Base-by-base conservation (phyloP, 441 rosid genomes). In the Kokia cookei region DNA sequence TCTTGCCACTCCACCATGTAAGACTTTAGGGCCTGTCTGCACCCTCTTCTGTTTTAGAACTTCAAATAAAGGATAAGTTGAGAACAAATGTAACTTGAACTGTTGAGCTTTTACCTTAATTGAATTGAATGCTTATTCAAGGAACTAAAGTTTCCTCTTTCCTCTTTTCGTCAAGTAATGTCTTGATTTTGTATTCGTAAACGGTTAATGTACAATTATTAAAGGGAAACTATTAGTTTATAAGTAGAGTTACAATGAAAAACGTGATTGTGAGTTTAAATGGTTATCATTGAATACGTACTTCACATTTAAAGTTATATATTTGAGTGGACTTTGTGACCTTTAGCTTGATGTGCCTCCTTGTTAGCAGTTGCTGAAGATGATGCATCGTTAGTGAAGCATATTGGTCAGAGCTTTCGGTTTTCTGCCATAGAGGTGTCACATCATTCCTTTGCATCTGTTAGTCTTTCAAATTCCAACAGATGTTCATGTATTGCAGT, bases 361-460 rank as follows among this genome's bases (percentile, higher is more conserved):
- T n/a, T 22, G 19, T 76, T 64, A 77, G 73, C 86, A 95, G 99
- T 78, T 80, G 91, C 88, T 2, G 97, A 91, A 80, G 98, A 95
- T 43, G 99, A 95, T 65, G 91, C 80, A 15, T 86, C 83, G 53
- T 37, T 93, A 71, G 95, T 93, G 76, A 93, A 93, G 83, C 95
- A 85, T 78, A 89, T 91, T 70, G 96, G 96, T 77, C 95, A 89
- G 77, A 93, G 94, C 84, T 58, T 91, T 84, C 87, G 97, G 71
- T 86, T 85, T 82, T 84, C 96, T 12, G 87, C 97, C 63, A 77
- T 95, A 5, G 95, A 93, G 97, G 99, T 91, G 48, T 74, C 19
- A 5, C 27, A 7, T 62, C 29, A 3, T 42, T 75, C 19, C 19
- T 50, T 61, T 7, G 59, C 7, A 42, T 74, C 7, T 15, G 15